Evolutionary conservation across 2,329 filamentous ascomycete species (phyloP), one percentile per base, ranked within the genome.

Genomic region (Cladosporium cucumerinum): DNA sequence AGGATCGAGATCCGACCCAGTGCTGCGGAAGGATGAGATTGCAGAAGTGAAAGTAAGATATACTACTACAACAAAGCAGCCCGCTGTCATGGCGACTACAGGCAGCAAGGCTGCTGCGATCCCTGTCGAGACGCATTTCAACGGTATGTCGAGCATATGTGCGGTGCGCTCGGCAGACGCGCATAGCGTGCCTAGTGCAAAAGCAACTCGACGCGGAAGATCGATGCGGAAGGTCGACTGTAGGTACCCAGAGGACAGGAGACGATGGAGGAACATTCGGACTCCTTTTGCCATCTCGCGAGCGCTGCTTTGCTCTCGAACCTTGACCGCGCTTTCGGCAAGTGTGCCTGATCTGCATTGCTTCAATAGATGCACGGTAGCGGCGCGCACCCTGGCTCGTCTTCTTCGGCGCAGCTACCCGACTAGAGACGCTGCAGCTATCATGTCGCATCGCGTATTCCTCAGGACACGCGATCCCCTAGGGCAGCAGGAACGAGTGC

Each of bases 261-360:
- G 54, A 39, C 54, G 54, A 57, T 32, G 23, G 12, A 57, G 23
- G 54, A 57, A 39, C 54, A n/a, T 21, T 21, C n/a, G 39, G n/a
- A 10, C 26, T 51, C 21, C 48, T 55, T 57, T 57, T 21, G 30
- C 48, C 32, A 52, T 61, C 21, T 51, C 58, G 58, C 58, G 26
- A 51, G 16, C 18, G 16, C 25, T 30, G 28, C 51, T 34, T 34
- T 34, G 32, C 32, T 34, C 32, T 3, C 5, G 32, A n/a, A 28
- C 28, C 10, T 12, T 39, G 28, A 46, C 55, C n/a, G 55, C 26
- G 58, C 43, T 51, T 62, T 43, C 34, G 49, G 49, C 49, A 54
- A 30, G 58, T n/a, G 39, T 61, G 58, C 49, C 58, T 55, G 60
- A 54, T 62, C 34, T 43, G 46, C 48, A 25, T 46, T 62, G 34